Evolutionary conservation across 495 filamentous ascomycete genomes (phyloP), one percentile per base, ranked within the genome.

Genomic region (Neurospora sp.): DNA sequence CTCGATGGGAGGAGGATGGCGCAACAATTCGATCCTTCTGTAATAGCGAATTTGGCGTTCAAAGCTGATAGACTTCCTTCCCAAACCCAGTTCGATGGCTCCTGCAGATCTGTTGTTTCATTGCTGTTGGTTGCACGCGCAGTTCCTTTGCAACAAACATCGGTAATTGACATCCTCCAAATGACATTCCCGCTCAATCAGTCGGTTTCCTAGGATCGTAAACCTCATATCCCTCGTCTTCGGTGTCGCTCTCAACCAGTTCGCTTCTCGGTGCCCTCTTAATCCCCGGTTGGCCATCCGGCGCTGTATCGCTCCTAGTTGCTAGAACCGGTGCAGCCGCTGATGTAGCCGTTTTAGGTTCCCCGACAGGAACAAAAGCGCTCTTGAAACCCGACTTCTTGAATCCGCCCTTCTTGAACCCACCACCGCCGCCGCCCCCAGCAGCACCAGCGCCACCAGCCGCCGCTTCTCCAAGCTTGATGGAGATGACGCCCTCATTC

Each of bases 401-500:
- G 27, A 82, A 82, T 8, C 82, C 88, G 68, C 85, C 86, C 79
- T 86, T 89, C 75, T 89, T 89, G 73, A 88, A 88, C 0, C 86
- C 87, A 10, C 35, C 35, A 6, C 42, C 18, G 40, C 40, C 40
- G 20, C 77, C 78, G 11, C 66, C 76, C 6, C 70, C 75, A 6
- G 76, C 75, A 69, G 69, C 73, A n/a, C 37, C 68, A 37, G 69
- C 68, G 5, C 72, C 69, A 6, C 72, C 40, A 22, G 71, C 78
- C 4, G 78, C 73, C 9, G 80, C 80, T 10, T 80, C 79, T 42
- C 85, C 84, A 8, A 88, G 78, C 79, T 89, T 88, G 74, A 90
- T 89, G 35, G 82, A 85, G 69, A 90, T 86, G 18, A 90, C 79
- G 4, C 87, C 87, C 76, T 92, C 90, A 39, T 89, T 88, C 76